Base-by-base conservation (phyloP, 345 rosid species). In the Populus pruinosa region DNA sequence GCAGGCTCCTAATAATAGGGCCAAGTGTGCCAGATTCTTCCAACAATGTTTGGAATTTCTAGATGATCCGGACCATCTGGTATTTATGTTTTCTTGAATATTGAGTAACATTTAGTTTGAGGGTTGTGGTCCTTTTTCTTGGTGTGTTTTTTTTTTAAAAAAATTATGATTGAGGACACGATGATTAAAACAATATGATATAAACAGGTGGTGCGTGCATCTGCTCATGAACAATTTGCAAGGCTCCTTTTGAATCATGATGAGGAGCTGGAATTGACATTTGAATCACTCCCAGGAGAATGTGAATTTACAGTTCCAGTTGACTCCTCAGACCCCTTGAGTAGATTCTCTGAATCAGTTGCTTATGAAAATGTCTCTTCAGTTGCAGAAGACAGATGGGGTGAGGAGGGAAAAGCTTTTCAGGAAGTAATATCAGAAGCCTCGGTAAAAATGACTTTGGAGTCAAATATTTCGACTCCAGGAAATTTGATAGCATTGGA, bases 211-310 rank as follows among this genome's bases (percentile, higher is more conserved):
- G 92, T 95, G 43, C 97, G 99, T 55, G 97, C 99, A 68, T 87
- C 80, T 78, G 99, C 99, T 76, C 99, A 95, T 72, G 99, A 95
- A 75, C 97, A 95, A 78, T 95, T 90, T 81, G 99, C 99, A 64
- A 86, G 99, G 84, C 96, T 95, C 56, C 92, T 95, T 79, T 84
- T 95, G 80, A 88, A 84, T 82, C 81, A 86, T 82, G 95, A 86
- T 17, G 91, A 91, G 62, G 92, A 86, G 79, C 50, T 86, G 67
- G 94, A 89, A 81, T 83, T 90, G 82, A 80, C 82, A 25, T 86
- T 85, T 72, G 96, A 92, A 81, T 86, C 86, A 73, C 82, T 85
- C 59, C 86, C 87, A 25, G 75, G 76, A 68, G 98, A 87, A 84
- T 86, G 87, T 47, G 88, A 88, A 87, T 87, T 85, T 61, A 84